Evolutionary conservation across 345 rosid species (phyloP).

Genomic region (Dimocarpus longan): DNA sequence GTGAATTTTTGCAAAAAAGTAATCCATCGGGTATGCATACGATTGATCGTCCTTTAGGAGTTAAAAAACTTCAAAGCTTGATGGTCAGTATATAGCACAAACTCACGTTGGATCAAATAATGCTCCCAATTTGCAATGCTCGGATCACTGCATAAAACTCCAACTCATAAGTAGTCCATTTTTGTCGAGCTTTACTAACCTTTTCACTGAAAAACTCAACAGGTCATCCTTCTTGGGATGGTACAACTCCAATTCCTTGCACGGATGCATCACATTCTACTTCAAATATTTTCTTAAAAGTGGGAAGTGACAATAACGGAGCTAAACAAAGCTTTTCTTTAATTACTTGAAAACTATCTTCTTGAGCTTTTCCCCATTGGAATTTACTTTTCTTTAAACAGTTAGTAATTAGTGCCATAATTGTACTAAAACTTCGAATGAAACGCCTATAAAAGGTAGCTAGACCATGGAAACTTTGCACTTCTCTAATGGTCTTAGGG

Average conservation of each 20-base stretch:
- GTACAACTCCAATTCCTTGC: neutral
- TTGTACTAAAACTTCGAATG: neutral
- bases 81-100: neutral
- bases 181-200: neutral
- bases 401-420: neutral
- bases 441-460: neutral
- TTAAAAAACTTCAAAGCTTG: neutral
- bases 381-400: neutral
- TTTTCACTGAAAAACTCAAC: neutral
- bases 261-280: neutral
- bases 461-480: neutral
- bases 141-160: neutral
- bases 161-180: neutral
- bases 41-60: neutral
- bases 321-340: neutral
- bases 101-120: neutral
- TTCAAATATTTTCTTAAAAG: neutral
- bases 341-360: neutral
- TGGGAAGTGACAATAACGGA: fast-evolving
- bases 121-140: neutral
- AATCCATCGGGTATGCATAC: neutral
- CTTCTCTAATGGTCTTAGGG: neutral
- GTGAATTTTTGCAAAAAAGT: neutral
- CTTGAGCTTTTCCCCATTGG: neutral
- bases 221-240: neutral